Evolutionary conservation across 106 monocot genomes (phyloP).

Genomic region (Allium fistulosum): DNA sequence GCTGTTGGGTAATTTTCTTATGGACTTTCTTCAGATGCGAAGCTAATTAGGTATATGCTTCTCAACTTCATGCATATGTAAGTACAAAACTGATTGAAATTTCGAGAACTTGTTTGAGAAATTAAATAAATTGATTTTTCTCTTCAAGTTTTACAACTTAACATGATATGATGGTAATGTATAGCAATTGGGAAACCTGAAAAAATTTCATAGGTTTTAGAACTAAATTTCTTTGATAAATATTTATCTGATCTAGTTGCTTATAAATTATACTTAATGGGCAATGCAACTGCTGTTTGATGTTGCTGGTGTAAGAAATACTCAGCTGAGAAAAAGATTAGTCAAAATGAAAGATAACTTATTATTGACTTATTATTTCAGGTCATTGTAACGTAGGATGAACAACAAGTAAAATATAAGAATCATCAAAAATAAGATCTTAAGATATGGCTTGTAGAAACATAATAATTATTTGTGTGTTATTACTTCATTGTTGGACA

Average conservation of each 20-base stretch:
- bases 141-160: conserved; percentile 28
- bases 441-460: conserved; percentile 68
- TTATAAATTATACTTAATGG: conserved; percentile 71
- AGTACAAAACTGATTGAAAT: conserved; percentile 47
- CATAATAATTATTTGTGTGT: conserved; percentile 37
- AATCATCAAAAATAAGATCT: conserved; percentile 47
- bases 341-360: conserved; percentile 66
- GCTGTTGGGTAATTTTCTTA: conserved; percentile 91
- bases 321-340: conserved; percentile 40
- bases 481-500: conserved; percentile 47
- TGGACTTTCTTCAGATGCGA: conserved; percentile 49
- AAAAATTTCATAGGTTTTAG: conserved; percentile 43
- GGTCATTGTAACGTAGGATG: conserved; percentile 53
- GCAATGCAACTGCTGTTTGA: conserved; percentile 59
- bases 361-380: conserved; percentile 75
- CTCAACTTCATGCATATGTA: conserved; percentile 87
- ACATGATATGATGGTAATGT: conserved; percentile 95
- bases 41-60: conserved; percentile 62
- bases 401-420: conserved; percentile 75
- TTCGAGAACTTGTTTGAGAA: conserved; percentile 68
- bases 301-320: conserved; percentile 43
- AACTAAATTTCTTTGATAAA: conserved; percentile 44
- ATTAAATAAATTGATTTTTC: conserved; percentile 42
- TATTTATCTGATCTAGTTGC: conserved; percentile 71
- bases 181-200: conserved; percentile 73